Evolutionary conservation across 1,284 basidiomycete species (phyloP).

Genomic region (Gomphus bonarii): DNA sequence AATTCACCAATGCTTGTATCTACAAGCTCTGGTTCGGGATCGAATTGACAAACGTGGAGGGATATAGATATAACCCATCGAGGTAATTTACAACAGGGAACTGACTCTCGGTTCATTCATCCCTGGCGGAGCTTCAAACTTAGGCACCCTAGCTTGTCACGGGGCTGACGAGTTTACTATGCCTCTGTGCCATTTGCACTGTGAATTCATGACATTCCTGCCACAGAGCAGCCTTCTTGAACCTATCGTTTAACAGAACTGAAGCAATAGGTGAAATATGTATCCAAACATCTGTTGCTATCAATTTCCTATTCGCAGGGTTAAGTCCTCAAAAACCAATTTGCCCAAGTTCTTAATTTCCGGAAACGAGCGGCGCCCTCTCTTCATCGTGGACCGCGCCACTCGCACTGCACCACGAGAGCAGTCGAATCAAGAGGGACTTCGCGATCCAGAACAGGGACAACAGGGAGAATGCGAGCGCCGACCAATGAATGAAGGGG

Average conservation of each 20-base stretch:
- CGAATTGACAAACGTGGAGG: no score
- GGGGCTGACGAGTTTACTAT: no score
- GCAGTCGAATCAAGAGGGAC: conserved; percentile 44
- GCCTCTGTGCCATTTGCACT: no score
- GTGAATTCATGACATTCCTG: no score
- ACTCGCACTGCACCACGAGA: conserved; percentile 28
- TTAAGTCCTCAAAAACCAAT: not conserved
- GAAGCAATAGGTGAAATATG: not conserved
- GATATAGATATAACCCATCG: no score
- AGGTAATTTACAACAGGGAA: no score
- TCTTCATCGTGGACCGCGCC: conserved; percentile 74
- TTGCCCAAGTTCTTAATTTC: conserved; percentile 13
- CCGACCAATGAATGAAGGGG: conserved; percentile 81
- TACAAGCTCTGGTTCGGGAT: no score
- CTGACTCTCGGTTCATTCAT: no score
- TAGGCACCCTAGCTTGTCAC: no score
- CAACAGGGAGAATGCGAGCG: conserved; percentile 79
- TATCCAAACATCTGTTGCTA: not conserved
- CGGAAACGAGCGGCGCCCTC: conserved; percentile 64
- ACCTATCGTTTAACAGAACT: not conserved
- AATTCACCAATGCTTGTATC: no score
- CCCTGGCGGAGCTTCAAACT: no score
- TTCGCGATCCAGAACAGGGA: conserved; percentile 79
- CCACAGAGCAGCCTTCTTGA: no score
- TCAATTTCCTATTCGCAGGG: not conserved